Conservation (phyloP, 208 protist species). For the Acanthamoeba castellanii region DNA sequence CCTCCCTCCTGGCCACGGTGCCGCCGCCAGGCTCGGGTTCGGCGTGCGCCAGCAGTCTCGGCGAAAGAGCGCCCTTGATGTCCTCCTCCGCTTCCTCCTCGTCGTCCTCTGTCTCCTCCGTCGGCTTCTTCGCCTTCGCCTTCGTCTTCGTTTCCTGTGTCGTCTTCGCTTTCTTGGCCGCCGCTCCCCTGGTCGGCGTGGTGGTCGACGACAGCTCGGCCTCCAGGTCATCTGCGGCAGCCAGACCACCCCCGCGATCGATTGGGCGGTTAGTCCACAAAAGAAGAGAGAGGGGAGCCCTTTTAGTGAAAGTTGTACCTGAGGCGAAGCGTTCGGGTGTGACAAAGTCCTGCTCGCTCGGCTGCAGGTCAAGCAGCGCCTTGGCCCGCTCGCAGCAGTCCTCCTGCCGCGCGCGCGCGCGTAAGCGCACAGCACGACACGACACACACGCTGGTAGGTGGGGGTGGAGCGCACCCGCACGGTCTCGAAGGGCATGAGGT, state of each 20-base stretch:
- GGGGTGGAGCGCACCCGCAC: not conserved
- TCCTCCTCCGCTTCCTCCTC: not conserved
- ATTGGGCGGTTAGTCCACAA: too few species aligned
- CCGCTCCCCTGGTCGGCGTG: not conserved
- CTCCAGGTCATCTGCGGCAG: not conserved
- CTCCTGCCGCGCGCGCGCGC: too few species aligned
- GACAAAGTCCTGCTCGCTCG: slow-evolving; percentile 4
- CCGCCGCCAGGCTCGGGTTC: not conserved
- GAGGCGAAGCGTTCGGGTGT: slow-evolving; percentile 1
- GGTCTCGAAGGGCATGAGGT: slow-evolving; percentile 29
- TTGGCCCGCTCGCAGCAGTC: too few species aligned
- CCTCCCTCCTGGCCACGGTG: not conserved
- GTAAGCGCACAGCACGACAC: too few species aligned
- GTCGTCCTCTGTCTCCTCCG: not conserved
- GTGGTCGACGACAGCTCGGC: not conserved
- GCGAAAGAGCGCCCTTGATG: not conserved
- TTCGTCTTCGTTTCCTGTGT: not conserved
- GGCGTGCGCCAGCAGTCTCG: not conserved
- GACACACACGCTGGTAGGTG: not conserved
- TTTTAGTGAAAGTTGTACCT: too few species aligned
- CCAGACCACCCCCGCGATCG: too few species aligned
- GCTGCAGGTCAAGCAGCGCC: not conserved
- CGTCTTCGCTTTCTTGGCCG: not conserved
- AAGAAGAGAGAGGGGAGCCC: too few species aligned
- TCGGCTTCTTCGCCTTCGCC: not conserved